Percentiles rank a stretch among this genome's conserved stretches.
phyloP scores from a whole-genome alignment of 2,329 filamentous ascomycete genomes.

The Pestalotiopsis sp. region DNA sequence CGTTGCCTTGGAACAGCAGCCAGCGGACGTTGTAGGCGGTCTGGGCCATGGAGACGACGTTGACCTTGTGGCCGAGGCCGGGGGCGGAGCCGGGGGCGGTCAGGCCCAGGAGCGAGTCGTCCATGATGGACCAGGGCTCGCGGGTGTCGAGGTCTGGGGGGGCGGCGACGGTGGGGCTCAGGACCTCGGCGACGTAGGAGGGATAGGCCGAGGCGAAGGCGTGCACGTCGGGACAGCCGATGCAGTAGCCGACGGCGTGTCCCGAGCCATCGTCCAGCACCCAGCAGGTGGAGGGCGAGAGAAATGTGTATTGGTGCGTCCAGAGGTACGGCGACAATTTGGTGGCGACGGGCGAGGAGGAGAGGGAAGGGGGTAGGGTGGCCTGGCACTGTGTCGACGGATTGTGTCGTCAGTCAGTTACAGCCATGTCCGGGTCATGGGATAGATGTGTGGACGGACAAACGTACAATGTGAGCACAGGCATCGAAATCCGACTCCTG shows the following conservation, averaged over 20 bases:
- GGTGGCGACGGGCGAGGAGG: conserved; percentile 32
- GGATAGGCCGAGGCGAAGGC: conserved; percentile 40
- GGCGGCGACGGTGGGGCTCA: conserved; percentile 28
- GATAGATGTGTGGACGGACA: background rate
- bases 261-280: conserved; percentile 51
- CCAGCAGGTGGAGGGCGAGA: conserved; percentile 47
- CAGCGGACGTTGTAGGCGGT: conserved; percentile 41
- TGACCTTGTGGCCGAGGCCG: conserved; percentile 21
- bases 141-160: conserved; percentile 30
- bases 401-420: background rate
- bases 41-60: conserved; percentile 41
- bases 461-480: conserved; percentile 42
- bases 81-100: conserved; percentile 14
- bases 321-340: conserved; percentile 51
- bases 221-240: conserved; percentile 46
- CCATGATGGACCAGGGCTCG: conserved; percentile 33
- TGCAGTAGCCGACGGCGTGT: conserved; percentile 50
- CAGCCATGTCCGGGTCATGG: background rate
- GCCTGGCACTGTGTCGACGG: conserved; percentile 42
- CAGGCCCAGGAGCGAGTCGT: conserved; percentile 13
- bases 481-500: conserved; percentile 40
- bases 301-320: conserved; percentile 52
- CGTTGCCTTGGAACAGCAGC: conserved; percentile 41
- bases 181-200: conserved; percentile 39
- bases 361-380: conserved; percentile 48